Evolutionary conservation across 1,284 basidiomycete genomes (phyloP).

Genomic region (Uromyces viciae-fabae): DNA sequence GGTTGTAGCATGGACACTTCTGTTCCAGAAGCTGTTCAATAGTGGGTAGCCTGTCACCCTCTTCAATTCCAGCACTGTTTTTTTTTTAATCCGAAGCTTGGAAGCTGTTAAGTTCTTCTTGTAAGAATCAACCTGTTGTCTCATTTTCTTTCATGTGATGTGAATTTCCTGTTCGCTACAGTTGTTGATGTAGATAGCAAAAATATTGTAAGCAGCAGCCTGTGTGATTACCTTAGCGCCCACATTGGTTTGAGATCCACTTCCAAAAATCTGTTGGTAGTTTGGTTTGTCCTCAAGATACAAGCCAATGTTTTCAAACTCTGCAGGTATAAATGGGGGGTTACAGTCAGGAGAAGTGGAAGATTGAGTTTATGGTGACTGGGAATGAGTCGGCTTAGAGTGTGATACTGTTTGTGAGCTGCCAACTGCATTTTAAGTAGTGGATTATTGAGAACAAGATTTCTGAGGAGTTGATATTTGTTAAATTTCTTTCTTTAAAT

Average conservation of each 20-base stretch:
- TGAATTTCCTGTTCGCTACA: not conserved
- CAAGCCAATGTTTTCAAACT: not conserved
- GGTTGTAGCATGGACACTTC: not conserved
- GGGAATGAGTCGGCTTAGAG: too few species aligned
- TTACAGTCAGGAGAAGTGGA: not conserved
- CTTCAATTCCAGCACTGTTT: not conserved
- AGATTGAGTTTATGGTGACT: too few species aligned
- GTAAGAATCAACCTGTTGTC: not conserved
- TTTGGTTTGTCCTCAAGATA: not conserved
- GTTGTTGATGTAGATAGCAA: not conserved
- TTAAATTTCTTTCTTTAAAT: too few species aligned
- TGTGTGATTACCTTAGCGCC: not conserved
- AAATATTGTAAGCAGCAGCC: not conserved
- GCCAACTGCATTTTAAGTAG: too few species aligned
- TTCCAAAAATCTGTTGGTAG: not conserved
- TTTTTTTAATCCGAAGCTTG: not conserved
- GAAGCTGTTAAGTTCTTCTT: not conserved
- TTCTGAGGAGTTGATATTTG: too few species aligned
- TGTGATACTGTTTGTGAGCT: too few species aligned
- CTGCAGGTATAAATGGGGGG: not conserved
- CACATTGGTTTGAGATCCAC: not conserved
- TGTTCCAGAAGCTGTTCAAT: not conserved
- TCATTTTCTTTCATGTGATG: not conserved
- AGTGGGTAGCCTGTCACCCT: not conserved
- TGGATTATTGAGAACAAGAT: too few species aligned